These are phyloP conservation scores for Chalciporus sp. DNA, from an alignment of 1,284 basidiomycete species.

Conservation along the genomic window DNA sequence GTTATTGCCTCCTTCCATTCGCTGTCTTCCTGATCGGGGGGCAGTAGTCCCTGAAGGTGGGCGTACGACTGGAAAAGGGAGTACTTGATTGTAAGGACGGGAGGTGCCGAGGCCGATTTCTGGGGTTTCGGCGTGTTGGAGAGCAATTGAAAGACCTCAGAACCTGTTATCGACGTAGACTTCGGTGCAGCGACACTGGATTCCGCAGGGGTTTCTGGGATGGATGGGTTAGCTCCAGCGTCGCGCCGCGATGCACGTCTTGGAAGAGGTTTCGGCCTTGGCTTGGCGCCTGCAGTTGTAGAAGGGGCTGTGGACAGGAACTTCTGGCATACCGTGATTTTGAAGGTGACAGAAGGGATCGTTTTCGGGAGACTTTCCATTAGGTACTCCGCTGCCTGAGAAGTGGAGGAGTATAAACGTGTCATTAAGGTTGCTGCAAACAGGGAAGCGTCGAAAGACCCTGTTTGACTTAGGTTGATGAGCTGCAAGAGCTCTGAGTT, in stretches of 20 bases:
- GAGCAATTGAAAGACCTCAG: conserved; percentile 23
- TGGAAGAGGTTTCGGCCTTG: conserved; percentile 38
- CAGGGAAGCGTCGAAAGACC: conserved; percentile 49
- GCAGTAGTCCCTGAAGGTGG: conserved; percentile 40
- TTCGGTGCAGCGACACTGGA: conserved; percentile 18
- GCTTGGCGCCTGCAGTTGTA: conserved; percentile 18
- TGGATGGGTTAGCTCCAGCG: conserved; percentile 1
- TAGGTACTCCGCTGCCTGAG: conserved; percentile 39
- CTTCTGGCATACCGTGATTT: conserved; percentile 50
- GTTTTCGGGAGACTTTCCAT: conserved; percentile 47
- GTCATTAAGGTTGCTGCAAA: conserved; percentile 51
- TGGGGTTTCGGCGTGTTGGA: conserved; percentile 28
- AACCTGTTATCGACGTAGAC: conserved; percentile 14
- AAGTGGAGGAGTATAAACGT: conserved; percentile 43
- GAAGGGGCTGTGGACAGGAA: conserved; percentile 36
- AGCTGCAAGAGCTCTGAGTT: conserved; percentile 41
- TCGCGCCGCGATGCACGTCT: conserved; percentile 27
- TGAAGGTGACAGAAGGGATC: conserved; percentile 45
- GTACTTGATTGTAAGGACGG: conserved; percentile 41
- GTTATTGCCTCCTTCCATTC: conserved; percentile 43
- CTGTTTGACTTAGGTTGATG: conserved; percentile 53
- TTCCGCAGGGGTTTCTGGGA: conserved; percentile 12
- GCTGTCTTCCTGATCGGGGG: conserved; percentile 38
- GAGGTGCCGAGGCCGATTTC: conserved; percentile 26
- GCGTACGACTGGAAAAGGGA: conserved; percentile 51